Evolutionary conservation across 208 protist genomes (phyloP).

Genomic region (Leishmania arabica): DNA sequence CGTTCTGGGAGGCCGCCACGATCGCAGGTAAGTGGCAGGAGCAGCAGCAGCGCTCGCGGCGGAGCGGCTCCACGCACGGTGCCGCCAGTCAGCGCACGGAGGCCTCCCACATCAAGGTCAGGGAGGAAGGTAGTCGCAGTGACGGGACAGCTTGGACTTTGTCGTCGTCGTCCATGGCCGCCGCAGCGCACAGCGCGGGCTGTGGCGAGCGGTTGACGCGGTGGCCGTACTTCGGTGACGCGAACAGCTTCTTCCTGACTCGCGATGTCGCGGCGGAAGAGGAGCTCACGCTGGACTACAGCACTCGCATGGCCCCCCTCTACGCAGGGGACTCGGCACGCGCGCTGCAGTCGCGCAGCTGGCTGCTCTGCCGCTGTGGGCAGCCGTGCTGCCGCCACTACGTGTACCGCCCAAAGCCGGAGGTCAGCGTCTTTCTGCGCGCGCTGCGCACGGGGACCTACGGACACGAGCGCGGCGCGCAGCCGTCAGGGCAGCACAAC

Average conservation of each 20-base stretch:
- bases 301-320: conserved; percentile 53
- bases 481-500: background rate
- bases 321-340: conserved; percentile 32
- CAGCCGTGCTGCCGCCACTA: conserved; percentile 57
- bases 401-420: conserved; percentile 38
- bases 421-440: conserved; percentile 16
- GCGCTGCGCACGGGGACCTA: background rate
- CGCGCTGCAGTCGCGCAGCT: conserved; percentile 26
- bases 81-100: background rate
- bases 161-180: background rate
- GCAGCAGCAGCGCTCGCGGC: background rate
- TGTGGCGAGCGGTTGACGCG: conserved; percentile 35
- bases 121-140: background rate
- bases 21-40: conserved; percentile 9
- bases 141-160: background rate
- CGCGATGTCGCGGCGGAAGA: conserved; percentile 62
- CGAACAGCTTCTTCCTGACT: conserved; percentile 75
- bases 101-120: background rate
- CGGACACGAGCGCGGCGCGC: background rate
- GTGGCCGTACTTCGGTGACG: conserved; percentile 63
- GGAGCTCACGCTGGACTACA: conserved; percentile 81
- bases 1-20: conserved; percentile 54
- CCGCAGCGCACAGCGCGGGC: background rate
- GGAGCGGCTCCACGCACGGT: background rate
- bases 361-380: conserved; percentile 58